These are phyloP conservation scores for Fusarium cyanostomum DNA, from an alignment of 2,329 filamentous ascomycete genomes.

Conservation along the genomic window DNA sequence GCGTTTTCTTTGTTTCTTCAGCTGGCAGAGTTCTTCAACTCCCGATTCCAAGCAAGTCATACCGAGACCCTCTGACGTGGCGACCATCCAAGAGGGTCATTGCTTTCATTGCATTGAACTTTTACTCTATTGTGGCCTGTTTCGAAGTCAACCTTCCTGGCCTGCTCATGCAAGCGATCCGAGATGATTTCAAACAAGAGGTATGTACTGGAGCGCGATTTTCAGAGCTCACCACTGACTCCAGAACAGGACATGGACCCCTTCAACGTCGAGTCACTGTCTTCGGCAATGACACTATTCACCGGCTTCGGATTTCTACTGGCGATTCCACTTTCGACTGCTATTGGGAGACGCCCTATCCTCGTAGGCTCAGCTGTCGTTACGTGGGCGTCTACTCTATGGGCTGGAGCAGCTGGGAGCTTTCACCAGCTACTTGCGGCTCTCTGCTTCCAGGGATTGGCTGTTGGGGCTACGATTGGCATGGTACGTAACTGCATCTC, in stretches of 20 bases:
- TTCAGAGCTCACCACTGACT: neutral
- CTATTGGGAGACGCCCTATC: conserved; percentile 25
- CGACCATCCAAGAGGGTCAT: conserved; percentile 9
- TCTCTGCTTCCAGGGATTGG: conserved; percentile 15
- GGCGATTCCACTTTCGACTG: conserved; percentile 24
- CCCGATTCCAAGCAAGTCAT: conserved; percentile 30
- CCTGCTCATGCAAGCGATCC: neutral
- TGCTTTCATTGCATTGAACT: conserved; percentile 15
- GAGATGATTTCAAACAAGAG: conserved; percentile 7
- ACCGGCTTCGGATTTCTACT: conserved; percentile 16
- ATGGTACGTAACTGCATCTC: neutral
- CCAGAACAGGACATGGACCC: conserved; percentile 2
- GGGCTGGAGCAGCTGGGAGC: conserved; percentile 10
- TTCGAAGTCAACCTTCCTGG: conserved; percentile 25
- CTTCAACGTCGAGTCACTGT: neutral
- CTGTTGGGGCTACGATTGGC: conserved; percentile 2
- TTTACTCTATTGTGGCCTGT: conserved; percentile 10
- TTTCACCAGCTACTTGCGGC: conserved; percentile 14
- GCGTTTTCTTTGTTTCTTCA: conserved; percentile 37
- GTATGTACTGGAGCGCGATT: neutral
- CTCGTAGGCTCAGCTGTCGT: conserved; percentile 2
- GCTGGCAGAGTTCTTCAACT: conserved; percentile 25
- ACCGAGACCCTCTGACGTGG: conserved; percentile 34
- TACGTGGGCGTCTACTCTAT: conserved; percentile 8
- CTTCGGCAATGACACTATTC: conserved; percentile 27